phyloP scores from a whole-genome alignment of 352 stramenopile species.

The Aphanomyces cochlioides region DNA sequence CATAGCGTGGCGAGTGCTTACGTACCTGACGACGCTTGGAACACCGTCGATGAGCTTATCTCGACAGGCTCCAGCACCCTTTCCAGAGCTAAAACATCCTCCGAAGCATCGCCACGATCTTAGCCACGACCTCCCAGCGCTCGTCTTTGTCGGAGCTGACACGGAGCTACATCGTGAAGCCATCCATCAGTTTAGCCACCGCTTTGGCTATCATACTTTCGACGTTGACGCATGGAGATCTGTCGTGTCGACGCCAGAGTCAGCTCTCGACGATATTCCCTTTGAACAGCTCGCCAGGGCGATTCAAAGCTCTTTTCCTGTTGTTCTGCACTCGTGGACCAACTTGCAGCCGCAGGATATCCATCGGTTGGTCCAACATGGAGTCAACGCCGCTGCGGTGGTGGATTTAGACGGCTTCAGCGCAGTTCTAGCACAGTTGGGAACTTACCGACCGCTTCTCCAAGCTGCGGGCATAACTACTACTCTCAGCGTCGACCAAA shows the following conservation, averaged over 20 bases:
- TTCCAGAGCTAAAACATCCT: slow-evolving; percentile 6
- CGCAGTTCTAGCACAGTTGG: background rate
- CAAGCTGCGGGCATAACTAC: background rate
- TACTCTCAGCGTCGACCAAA: slow-evolving; percentile 14
- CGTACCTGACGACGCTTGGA: background rate
- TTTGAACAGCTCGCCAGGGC: background rate
- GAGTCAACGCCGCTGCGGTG: background rate
- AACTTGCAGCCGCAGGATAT: background rate
- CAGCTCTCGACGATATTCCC: background rate
- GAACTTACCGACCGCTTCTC: background rate
- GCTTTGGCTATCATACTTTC: slow-evolving; percentile 17
- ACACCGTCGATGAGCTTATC: background rate
- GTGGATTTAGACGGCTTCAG: slow-evolving; percentile 3
- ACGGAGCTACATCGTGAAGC: background rate
- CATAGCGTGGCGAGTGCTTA: slow-evolving; percentile 16
- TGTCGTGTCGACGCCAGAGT: background rate
- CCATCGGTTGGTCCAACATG: slow-evolving; percentile 15
- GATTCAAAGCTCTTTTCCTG: background rate
- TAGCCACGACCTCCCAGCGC: background rate
- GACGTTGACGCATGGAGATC: slow-evolving; percentile 23
- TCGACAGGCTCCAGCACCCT: background rate
- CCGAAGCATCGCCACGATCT: background rate
- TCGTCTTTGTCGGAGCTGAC: slow-evolving; percentile 2
- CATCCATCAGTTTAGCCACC: slow-evolving; percentile 6
- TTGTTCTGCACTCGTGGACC: slow-evolving; percentile 7